Conservation (phyloP, 2,329 filamentous ascomycete species). For the Nothopassalora personata region DNA sequence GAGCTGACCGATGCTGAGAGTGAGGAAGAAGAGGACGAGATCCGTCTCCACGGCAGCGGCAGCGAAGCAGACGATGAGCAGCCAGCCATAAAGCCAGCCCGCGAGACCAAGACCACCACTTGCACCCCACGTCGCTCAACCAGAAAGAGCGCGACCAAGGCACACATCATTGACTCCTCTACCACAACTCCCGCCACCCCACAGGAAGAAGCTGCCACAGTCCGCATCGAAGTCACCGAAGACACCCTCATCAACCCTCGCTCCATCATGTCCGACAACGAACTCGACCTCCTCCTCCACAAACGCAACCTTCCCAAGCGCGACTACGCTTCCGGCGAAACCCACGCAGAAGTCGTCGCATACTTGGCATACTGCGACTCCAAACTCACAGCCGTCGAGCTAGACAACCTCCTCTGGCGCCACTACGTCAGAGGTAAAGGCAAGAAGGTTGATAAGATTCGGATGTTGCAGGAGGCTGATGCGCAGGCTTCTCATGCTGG, state of each 20-base stretch:
- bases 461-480: constrained; percentile 25
- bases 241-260: constrained; percentile 27
- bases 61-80: constrained; percentile 3
- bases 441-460: constrained; percentile 23
- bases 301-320: constrained; percentile 22
- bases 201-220: neutral
- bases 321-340: constrained; percentile 13
- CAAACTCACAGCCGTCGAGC: constrained; percentile 11
- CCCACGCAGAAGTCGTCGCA: constrained; percentile 28
- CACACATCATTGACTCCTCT: neutral
- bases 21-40: neutral
- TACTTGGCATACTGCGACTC: constrained; percentile 22
- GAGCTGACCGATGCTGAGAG: constrained; percentile 7
- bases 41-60: neutral
- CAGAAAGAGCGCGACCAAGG: constrained; percentile 2
- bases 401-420: constrained; percentile 16
- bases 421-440: constrained; percentile 15
- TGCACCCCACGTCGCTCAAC: neutral
- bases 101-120: neutral
- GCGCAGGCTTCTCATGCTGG: constrained; percentile 18
- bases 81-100: neutral
- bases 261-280: constrained; percentile 21
- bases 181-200: neutral
- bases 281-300: constrained; percentile 25
- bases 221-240: constrained; percentile 12